Percentiles rank a stretch among this genome's conserved stretches.
phyloP scores from a whole-genome alignment of 2,329 filamentous ascomycete genomes.

The Tolypocladium endophyticum region DNA sequence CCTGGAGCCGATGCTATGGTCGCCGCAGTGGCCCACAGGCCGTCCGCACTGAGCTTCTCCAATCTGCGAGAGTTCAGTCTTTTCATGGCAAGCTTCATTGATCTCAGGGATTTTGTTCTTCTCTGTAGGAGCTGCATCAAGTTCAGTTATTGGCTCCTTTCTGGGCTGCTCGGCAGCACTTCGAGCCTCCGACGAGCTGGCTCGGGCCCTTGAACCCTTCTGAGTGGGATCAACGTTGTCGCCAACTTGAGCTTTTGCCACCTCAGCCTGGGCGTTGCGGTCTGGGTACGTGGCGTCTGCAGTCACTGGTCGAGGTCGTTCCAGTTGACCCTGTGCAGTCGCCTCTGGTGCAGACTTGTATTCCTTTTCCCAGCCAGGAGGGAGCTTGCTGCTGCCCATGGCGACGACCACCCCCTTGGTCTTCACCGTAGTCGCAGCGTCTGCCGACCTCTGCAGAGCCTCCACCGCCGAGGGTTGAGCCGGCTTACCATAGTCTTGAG shows the following conservation, averaged over 20 bases:
- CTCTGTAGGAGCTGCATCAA: background rate
- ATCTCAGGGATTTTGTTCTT: background rate
- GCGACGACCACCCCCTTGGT: constrained; percentile 7
- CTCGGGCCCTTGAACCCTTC: background rate
- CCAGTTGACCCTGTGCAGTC: background rate
- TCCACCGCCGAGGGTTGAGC: constrained; percentile 4
- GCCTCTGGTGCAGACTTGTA: background rate
- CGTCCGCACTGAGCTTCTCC: background rate
- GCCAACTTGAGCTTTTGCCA: background rate
- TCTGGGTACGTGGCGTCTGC: background rate
- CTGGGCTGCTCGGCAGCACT: background rate
- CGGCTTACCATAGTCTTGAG: background rate
- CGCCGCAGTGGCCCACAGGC: background rate
- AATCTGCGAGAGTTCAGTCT: background rate
- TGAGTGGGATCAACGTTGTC: background rate
- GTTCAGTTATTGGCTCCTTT: background rate
- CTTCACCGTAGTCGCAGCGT: constrained; percentile 9
- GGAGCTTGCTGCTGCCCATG: constrained; percentile 7
- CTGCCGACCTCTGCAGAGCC: constrained; percentile 17
- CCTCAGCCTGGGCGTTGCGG: too few relatives aligned
- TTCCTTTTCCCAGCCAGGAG: background rate
- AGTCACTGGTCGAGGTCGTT: background rate
- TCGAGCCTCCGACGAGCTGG: background rate
- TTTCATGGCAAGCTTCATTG: background rate
- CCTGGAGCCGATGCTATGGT: background rate